Evolutionary conservation across 345 rosid genomes (phyloP).

Genomic region (Populus alba): DNA sequence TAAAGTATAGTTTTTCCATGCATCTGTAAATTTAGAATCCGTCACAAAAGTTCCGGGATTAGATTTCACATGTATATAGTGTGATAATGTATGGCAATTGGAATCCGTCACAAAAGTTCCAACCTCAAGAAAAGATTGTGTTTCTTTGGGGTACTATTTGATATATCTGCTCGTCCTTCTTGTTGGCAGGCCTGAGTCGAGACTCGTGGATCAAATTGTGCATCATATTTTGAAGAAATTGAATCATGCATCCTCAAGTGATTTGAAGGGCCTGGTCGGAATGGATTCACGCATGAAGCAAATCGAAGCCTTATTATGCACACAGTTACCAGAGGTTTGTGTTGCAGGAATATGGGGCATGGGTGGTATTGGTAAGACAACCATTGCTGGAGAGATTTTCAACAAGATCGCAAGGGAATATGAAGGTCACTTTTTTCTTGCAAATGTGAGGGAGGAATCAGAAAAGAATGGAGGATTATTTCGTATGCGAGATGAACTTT

Average conservation of each 20-base stretch:
- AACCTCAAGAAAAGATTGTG: too few relatives aligned
- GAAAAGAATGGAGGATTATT: background rate
- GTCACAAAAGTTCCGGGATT: too few relatives aligned
- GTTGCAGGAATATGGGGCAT: background rate
- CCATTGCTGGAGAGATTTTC: background rate
- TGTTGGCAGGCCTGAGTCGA: background rate
- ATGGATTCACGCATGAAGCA: background rate
- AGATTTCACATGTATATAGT: too few relatives aligned
- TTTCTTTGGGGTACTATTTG: too few relatives aligned
- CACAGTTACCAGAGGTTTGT: background rate
- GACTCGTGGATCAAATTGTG: background rate
- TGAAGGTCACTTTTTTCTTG: background rate
- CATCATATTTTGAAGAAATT: background rate
- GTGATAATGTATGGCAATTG: too few relatives aligned
- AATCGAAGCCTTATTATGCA: background rate
- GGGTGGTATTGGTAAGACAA: conserved; percentile 1
- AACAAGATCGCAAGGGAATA: background rate
- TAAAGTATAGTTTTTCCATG: too few relatives aligned
- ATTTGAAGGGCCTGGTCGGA: background rate
- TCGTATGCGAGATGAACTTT: background rate
- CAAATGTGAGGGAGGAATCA: background rate
- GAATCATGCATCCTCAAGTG: background rate
- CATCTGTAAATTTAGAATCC: too few relatives aligned
- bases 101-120: too few relatives aligned
- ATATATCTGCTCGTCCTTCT: too few relatives aligned